Base-by-base conservation (phyloP, 306 rosid species). In the Echinosophora koreensis region DNA sequence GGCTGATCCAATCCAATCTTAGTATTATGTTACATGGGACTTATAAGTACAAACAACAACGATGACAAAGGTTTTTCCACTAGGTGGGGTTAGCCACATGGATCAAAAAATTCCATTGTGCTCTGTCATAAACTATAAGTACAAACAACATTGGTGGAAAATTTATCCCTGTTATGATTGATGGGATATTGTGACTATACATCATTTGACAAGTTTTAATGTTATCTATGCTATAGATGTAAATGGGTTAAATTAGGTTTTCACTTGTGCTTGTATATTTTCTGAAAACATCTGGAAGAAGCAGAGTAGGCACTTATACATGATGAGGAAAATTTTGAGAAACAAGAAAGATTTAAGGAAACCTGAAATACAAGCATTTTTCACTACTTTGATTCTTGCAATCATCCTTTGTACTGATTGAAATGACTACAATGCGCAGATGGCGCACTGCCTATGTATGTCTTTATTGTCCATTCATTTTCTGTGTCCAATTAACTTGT, bases 201-300 rank as follows among this genome's bases (percentile, higher is more conserved):
- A 15, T 49, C 69, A n/a, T 61, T 50, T 50, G 62, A 37, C 15
- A 9, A 39, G 9, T 79, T 71, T 71, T 46, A 80, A 55, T 44
- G 42, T 13, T 51, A 41, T 14, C 38, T 50, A 41, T 13, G 54
- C 28, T 52, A 8, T 32, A 64, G 60, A 72, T 55, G 66, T 50
- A 41, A 62, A 52, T 62, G 52, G n/a, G 58, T 44, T 61, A 11
- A 37, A 30, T 30, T 62, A 41, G 44, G 66, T 35, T 28, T 70
- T 56, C 38, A 0, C 66, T 15, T 9, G 28, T 49, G 72, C 58
- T 62, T 71, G 17, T 30, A 51, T 71, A 13, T 63, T 76, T 66
- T 64, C 67, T 63, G 57, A 62, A 54, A 62, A 18, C 50, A 30
- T 34, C 7, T 61, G n/a, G 58, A n/a, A 49, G 52, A 61, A 69